Evolutionary conservation across 257 asterid genomes (phyloP), one percentile per base, ranked within the genome.

Genomic region (Solanum chmielewskii): DNA sequence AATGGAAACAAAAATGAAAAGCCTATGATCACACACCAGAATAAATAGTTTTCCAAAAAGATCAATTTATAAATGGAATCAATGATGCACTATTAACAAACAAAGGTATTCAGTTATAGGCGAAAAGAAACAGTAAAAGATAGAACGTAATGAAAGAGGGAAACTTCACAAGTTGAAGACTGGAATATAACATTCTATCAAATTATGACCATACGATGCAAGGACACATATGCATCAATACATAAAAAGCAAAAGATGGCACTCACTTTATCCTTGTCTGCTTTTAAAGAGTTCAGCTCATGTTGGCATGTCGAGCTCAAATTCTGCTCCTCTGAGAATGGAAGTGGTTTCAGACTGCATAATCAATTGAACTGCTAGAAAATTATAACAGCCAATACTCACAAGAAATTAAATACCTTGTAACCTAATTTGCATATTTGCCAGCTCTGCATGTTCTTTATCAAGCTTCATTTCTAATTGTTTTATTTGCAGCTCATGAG

Each of bases 321-420:
- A 91, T 91, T 96, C 97, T 94, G 96, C 92, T 95, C 99, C 92
- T 95, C 99, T 97, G 91, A 80, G 89, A 89, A 87, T 88, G 74
- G 76, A 89, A 87, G 71, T 90, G 86, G 89, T 85, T 90, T 93
- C 93, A 91, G 89, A 64, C 37, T 45, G 77, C 70, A 62, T 33
- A 82, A 76, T 84, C 41, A 25, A 11, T 80, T 23, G 68, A 84
- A 59, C 14, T 52, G 20, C 41, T 16, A 64, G 52, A 16, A 52
- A 37, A 59, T 27, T 86, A 71, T 27, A 78, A 59, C 9, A 35
- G 35, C 10, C 10, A 15, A 47, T 71, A 25, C 27, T 88, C 83
- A 69, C 29, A 86, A 75, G 21, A 74, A 78, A 9, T 75, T 33
- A 83, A 69, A 59, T 91, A 96, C 99, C 98, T 93, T 95, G 94